Evolutionary conservation across 2,329 filamentous ascomycete species (phyloP).

Genomic region (Fusarium mundagurra): DNA sequence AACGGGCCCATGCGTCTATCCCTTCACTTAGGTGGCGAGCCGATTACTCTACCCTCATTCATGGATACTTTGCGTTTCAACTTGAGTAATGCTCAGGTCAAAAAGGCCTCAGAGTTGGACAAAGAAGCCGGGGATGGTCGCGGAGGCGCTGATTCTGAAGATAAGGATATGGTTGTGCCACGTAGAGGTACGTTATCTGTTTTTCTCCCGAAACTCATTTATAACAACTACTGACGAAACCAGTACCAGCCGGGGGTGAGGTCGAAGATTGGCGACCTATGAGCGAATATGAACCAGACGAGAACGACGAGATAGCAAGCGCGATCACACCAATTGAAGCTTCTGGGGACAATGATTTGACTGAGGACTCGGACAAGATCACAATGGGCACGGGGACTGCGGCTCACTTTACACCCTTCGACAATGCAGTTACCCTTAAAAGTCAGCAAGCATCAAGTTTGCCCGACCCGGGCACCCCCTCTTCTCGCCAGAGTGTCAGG

Average conservation of each 20-base stretch:
- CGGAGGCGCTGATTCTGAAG: background rate
- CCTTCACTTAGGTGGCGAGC: slow-evolving; percentile 44
- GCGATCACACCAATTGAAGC: background rate
- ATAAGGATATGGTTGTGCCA: background rate
- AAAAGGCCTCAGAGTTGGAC: background rate
- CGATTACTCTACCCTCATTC: slow-evolving; percentile 40
- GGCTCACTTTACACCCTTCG: background rate
- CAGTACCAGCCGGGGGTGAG: slow-evolving; percentile 8
- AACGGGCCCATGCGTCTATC: slow-evolving; percentile 45
- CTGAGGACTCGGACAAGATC: background rate
- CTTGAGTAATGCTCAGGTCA: background rate
- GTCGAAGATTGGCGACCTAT: slow-evolving; percentile 21
- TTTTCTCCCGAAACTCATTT: background rate
- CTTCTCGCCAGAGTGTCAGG: background rate
- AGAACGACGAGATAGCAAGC: background rate
- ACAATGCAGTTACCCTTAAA: background rate
- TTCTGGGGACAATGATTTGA: background rate
- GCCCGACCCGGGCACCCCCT: background rate
- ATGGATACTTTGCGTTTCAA: slow-evolving; percentile 28
- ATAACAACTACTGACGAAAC: background rate
- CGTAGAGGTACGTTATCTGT: background rate
- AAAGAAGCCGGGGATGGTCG: background rate
- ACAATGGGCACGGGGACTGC: background rate
- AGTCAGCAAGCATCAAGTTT: background rate
- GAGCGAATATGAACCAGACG: slow-evolving; percentile 5